Conservation (phyloP, 2,329 filamentous ascomycete genomes). For the Coniochaeta sp. region DNA sequence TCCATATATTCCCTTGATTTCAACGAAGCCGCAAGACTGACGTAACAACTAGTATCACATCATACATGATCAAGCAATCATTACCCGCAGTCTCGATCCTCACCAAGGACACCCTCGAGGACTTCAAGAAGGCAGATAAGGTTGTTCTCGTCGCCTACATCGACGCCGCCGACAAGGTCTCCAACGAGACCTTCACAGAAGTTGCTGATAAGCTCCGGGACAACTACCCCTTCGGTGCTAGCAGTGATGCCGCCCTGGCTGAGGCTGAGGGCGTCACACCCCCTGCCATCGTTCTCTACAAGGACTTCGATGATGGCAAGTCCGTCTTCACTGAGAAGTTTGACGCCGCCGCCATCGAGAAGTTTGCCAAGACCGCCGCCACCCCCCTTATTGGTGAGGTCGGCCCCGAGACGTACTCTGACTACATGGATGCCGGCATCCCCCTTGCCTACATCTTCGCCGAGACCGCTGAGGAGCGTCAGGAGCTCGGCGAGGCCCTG, state of each 20-base stretch:
- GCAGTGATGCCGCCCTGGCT: conserved; percentile 74
- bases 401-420: conserved; percentile 90
- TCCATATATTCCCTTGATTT: conserved; percentile 10
- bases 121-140: conserved; percentile 98
- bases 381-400: conserved; percentile 93
- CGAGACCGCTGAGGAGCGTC: conserved; percentile 84
- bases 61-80: conserved; percentile 98
- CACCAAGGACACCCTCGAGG: conserved; percentile 73
- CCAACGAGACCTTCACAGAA: conserved; percentile 75
- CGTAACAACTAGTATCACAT: conserved; percentile 45
- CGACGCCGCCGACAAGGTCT: conserved; percentile 69
- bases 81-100: conserved; percentile 85
- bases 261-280: conserved; percentile 84
- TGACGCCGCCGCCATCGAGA: conserved; percentile 68
- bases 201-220: conserved; percentile 74
- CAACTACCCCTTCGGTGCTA: conserved; percentile 84
- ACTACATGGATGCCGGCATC: conserved; percentile 87
- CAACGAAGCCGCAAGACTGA: background rate
- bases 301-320: conserved; percentile 97
- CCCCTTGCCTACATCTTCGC: conserved; percentile 97
- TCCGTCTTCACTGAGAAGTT: conserved; percentile 75
- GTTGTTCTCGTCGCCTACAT: conserved; percentile 91
- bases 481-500: conserved; percentile 65
- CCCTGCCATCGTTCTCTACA: conserved; percentile 89
- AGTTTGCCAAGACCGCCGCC: conserved; percentile 76